Percentiles rank a stretch among this genome's conserved stretches.
These are phyloP conservation scores for Carex myosuroides DNA, from an alignment of 176 grass and related monocot genomes.

Conservation along the genomic window DNA sequence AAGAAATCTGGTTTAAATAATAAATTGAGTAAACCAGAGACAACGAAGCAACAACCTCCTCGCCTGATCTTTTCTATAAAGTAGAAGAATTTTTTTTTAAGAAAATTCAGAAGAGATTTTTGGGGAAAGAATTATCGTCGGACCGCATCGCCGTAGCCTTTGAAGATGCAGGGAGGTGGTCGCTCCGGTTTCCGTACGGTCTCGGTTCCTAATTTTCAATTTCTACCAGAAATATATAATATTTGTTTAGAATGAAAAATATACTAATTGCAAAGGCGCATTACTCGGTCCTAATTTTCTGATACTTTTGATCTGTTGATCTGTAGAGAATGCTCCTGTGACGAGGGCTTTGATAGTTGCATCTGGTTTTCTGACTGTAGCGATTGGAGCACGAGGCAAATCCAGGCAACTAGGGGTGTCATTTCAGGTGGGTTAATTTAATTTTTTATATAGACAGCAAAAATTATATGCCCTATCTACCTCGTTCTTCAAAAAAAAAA, in stretches of 20 bases:
- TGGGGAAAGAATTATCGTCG: neutral
- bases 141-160: neutral
- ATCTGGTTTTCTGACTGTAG: conserved; percentile 14
- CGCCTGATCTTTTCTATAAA: neutral
- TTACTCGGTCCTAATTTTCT: neutral
- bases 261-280: neutral
- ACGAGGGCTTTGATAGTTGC: conserved; percentile 17
- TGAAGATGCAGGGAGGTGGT: conserved; percentile 18
- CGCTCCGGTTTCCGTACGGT: conserved; percentile 23
- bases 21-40: neutral
- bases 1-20: neutral
- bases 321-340: conserved; percentile 20
- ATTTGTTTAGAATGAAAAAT: too few relatives aligned
- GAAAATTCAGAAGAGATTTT: neutral
- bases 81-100: neutral
- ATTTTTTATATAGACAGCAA: neutral
- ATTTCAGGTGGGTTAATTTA: neutral
- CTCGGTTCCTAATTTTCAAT: neutral
- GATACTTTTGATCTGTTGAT: conserved; percentile 16
- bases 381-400: neutral
- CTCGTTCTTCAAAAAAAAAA: neutral
- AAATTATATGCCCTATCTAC: neutral
- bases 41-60: neutral
- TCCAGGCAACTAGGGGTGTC: conserved; percentile 18
- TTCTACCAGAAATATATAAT: neutral